Evolutionary conservation across 176 grass and related monocot genomes (phyloP).

Genomic region (Oryza glumipatula): DNA sequence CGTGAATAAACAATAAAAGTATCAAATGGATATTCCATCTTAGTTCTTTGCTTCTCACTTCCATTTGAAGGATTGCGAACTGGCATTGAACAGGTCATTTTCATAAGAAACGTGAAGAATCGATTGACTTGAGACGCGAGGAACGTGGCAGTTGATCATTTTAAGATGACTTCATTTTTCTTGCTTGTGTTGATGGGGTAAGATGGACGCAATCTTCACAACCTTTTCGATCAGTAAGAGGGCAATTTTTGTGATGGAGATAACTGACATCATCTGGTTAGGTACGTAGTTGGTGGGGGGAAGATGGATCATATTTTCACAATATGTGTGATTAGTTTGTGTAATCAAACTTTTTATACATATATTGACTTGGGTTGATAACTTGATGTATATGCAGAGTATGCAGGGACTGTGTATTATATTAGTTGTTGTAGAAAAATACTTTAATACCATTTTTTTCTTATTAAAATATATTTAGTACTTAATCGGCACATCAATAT

Average conservation of each 20-base stretch:
- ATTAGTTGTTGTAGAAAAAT: no score
- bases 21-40: neutral
- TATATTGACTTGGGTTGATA: neutral
- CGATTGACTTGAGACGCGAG: neutral
- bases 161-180: neutral
- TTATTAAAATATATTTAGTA: no score
- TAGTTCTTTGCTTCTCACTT: neutral
- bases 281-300: neutral
- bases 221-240: neutral
- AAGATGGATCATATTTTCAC: neutral
- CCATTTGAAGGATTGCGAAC: neutral
- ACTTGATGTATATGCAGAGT: neutral
- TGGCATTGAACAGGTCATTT: neutral
- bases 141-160: neutral
- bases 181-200: neutral
- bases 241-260: neutral
- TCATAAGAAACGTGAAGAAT: conserved; percentile 29
- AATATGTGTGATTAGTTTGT: neutral
- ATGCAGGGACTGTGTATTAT: neutral
- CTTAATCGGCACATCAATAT: no score
- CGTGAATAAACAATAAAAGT: neutral
- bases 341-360: neutral
- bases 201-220: neutral
- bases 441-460: no score
- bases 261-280: neutral